Conservation (phyloP, 2,329 filamentous ascomycete species). For the Ophiostoma sp. region DNA sequence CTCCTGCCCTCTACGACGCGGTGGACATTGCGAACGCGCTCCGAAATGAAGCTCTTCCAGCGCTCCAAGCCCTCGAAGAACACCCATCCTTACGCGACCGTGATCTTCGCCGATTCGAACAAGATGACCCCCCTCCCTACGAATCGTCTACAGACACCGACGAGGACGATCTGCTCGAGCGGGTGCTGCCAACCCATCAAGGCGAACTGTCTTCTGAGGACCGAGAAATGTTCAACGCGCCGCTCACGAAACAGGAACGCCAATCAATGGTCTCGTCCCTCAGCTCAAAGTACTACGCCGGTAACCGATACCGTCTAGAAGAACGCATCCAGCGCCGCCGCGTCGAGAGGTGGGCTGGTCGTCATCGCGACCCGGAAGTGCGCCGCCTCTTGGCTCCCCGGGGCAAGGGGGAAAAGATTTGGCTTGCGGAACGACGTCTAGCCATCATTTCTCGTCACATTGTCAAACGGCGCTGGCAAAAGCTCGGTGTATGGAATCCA, state of each 20-base stretch:
- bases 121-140: neutral
- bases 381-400: neutral
- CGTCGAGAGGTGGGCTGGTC: neutral
- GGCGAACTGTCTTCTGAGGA: neutral
- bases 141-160: neutral
- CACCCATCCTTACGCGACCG: neutral
- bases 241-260: neutral
- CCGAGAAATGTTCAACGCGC: neutral
- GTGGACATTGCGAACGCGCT: neutral
- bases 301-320: neutral
- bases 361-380: neutral
- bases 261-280: neutral
- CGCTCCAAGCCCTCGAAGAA: neutral
- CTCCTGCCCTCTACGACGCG: neutral
- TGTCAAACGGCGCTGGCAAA: conserved; percentile 4
- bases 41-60: neutral
- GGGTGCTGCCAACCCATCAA: neutral
- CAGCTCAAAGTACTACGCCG: neutral
- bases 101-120: neutral
- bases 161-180: neutral
- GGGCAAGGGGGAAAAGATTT: neutral
- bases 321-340: neutral
- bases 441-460: neutral
- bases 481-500: conserved; percentile 2
- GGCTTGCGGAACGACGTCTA: neutral